Evolutionary conservation across 163 green algal species (phyloP).

Genomic region (Trebouxia gelatinosa): DNA sequence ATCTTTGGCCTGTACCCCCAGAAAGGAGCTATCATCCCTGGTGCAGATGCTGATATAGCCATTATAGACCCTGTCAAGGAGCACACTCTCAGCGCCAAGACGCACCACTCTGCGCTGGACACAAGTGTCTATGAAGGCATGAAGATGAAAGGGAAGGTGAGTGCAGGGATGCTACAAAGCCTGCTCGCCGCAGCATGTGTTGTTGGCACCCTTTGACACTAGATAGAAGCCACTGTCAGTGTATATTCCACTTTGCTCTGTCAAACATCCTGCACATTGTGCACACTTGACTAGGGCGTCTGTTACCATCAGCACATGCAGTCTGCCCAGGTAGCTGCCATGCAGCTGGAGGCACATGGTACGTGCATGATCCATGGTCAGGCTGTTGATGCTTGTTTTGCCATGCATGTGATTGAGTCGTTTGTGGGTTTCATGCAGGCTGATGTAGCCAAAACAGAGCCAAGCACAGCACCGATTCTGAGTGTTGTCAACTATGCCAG

Average conservation of each 20-base stretch:
- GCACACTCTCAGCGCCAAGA: conserved; percentile 74
- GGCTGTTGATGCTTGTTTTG: too few species aligned
- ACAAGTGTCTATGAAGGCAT: conserved; percentile 94
- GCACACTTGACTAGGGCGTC: neutral
- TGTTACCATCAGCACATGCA: neutral
- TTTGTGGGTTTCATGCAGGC: too few species aligned
- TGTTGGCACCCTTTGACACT: neutral
- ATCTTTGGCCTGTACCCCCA: conserved; percentile 91
- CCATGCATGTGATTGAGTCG: too few species aligned
- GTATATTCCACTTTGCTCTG: neutral
- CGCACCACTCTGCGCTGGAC: conserved; percentile 86
- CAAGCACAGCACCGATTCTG: too few species aligned
- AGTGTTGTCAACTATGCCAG: too few species aligned
- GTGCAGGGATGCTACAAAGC: neutral
- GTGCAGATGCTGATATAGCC: conserved; percentile 92
- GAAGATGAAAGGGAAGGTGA: conserved; percentile 56
- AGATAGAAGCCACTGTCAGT: neutral
- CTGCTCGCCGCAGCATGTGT: neutral
- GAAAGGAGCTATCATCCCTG: conserved; percentile 74
- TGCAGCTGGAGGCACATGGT: neutral
- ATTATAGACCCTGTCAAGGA: conserved; percentile 79
- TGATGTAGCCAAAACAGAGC: too few species aligned
- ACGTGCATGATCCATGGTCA: too few species aligned
- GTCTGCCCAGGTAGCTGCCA: neutral
- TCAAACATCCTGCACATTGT: too few species aligned